Evolutionary conservation across 805 yeast genomes (phyloP).

Genomic region (Huiozyma naganishii): DNA sequence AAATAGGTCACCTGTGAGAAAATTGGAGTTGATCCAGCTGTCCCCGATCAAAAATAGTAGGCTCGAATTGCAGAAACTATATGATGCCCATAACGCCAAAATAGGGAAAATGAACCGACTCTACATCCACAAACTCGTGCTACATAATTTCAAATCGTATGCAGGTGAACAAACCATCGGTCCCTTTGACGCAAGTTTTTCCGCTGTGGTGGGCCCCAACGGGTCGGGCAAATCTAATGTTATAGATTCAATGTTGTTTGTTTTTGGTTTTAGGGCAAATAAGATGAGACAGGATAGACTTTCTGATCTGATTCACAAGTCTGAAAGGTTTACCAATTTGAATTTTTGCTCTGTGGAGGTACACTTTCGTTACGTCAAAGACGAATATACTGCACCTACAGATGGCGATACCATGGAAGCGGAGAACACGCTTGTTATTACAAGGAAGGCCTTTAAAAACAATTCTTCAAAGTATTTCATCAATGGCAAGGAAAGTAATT

Average conservation of each 20-base stretch:
- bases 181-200: conserved; percentile 86
- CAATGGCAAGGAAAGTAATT: conserved; percentile 58
- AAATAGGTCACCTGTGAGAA: conserved; percentile 21
- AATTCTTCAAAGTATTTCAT: conserved; percentile 72
- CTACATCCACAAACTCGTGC: conserved; percentile 61
- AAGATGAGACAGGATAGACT: conserved; percentile 94
- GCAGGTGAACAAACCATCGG: conserved; percentile 92
- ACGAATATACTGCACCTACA: conserved; percentile 33
- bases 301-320: conserved; percentile 87
- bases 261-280: conserved; percentile 91
- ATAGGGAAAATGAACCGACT: conserved; percentile 40
- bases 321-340: conserved; percentile 57
- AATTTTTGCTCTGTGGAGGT: conserved; percentile 84
- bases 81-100: conserved; percentile 20
- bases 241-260: conserved; percentile 90
- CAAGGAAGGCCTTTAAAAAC: conserved; percentile 69
- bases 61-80: conserved; percentile 22
- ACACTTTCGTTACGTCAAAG: conserved; percentile 69
- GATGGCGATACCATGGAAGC: conserved; percentile 29
- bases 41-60: conserved; percentile 32
- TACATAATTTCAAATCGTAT: conserved; percentile 86
- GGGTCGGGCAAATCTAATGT: conserved; percentile 98
- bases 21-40: conserved; percentile 32
- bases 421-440: conserved; percentile 42
- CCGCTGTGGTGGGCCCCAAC: conserved; percentile 97